Evolutionary conservation across 257 asterid species (phyloP).

Genomic region (Henckelia pumila): DNA sequence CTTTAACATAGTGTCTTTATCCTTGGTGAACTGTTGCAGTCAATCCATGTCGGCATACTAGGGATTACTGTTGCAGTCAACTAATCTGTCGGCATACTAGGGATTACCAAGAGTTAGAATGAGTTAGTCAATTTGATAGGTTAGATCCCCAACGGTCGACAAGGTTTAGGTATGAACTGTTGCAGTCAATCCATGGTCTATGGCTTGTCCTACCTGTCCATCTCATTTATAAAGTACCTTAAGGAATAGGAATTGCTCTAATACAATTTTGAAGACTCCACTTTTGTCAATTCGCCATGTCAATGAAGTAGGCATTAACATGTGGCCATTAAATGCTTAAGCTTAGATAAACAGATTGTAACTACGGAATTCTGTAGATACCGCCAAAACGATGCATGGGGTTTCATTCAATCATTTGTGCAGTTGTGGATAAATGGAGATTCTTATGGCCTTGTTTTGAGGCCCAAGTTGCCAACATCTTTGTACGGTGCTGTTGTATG

Average conservation of each 20-base stretch:
- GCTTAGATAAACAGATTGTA: not conserved
- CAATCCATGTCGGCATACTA: not conserved
- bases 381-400: no score
- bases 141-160: not conserved
- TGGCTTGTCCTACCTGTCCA: slow-evolving; percentile 3
- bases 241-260: not conserved
- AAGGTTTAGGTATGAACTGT: not conserved
- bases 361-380: not conserved
- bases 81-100: not conserved
- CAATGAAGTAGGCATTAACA: not conserved
- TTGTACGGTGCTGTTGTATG: no score
- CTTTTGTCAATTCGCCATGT: no score
- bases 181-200: not conserved
- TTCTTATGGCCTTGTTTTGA: no score
- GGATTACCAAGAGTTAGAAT: not conserved
- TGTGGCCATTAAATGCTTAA: not conserved
- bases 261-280: not conserved
- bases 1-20: no score
- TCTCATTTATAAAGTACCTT: not conserved
- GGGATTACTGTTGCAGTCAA: not conserved
- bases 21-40: no score
- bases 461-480: no score
- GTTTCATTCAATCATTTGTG: no score
- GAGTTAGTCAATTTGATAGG: no score
- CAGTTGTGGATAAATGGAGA: no score